These are phyloP conservation scores for Exophiala alcalophila DNA, from an alignment of 2,329 filamentous ascomycete genomes.

Conservation along the genomic window DNA sequence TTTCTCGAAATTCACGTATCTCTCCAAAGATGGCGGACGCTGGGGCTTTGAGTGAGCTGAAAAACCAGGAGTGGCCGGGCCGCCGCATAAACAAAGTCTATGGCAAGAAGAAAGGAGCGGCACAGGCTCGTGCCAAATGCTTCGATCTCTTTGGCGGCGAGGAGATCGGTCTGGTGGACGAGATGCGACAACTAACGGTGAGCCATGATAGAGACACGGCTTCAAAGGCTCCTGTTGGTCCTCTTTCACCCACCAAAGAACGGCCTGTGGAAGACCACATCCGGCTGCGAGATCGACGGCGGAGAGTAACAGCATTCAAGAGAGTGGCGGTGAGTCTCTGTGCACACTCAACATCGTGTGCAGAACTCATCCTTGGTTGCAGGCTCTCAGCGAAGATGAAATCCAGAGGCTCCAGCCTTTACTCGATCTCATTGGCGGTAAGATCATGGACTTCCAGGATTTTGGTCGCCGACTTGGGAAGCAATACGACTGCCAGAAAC, in stretches of 20 bases:
- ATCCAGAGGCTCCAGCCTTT: constrained; percentile 16
- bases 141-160: constrained; percentile 27
- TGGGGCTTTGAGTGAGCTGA: constrained; percentile 20
- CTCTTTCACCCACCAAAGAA: constrained; percentile 1
- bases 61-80: constrained; percentile 20
- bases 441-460: constrained; percentile 25
- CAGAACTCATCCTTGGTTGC: not conserved
- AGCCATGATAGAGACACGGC: constrained; percentile 10
- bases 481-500: constrained; percentile 54
- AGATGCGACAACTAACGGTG: constrained; percentile 23
- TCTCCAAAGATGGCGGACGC: constrained; percentile 21
- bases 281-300: constrained; percentile 18
- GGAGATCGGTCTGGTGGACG: constrained; percentile 22
- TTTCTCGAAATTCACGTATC: constrained; percentile 2
- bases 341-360: not conserved
- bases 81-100: constrained; percentile 28
- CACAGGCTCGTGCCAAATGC: constrained; percentile 18
- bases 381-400: constrained; percentile 15
- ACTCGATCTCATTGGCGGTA: constrained; percentile 20
- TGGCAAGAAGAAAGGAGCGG: constrained; percentile 25
- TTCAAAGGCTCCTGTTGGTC: not conserved
- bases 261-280: constrained; percentile 13
- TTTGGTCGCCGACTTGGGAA: constrained; percentile 26
- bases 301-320: constrained; percentile 16
- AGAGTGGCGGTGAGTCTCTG: constrained; percentile 23